These are phyloP conservation scores for Drechslerella dactyloides DNA, from an alignment of 2,329 filamentous ascomycete species.

Conservation along the genomic window DNA sequence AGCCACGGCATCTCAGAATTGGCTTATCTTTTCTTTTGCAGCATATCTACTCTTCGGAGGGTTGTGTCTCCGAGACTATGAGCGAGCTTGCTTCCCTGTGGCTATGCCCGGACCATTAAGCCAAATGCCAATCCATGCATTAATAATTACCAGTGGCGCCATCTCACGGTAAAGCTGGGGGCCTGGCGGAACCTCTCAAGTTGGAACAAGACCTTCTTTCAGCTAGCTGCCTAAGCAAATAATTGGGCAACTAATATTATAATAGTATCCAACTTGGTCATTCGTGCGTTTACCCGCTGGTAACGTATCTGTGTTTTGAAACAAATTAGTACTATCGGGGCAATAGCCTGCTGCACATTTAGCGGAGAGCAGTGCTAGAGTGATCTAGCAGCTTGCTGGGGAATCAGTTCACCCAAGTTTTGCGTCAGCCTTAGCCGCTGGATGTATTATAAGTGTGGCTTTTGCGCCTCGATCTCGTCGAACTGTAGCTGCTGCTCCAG, in stretches of 20 bases:
- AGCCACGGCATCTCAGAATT: background rate
- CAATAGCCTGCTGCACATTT: background rate
- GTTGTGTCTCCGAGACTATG: no score
- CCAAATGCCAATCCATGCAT: background rate
- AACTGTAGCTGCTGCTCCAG: background rate
- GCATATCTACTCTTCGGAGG: background rate
- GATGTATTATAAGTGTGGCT: conserved; percentile 9
- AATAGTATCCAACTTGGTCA: background rate
- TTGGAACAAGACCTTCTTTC: background rate
- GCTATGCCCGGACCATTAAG: background rate
- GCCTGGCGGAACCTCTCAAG: conserved; percentile 6
- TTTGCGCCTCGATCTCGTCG: conserved; percentile 5
- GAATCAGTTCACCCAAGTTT: background rate
- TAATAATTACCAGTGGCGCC: background rate
- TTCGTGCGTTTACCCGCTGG: background rate
- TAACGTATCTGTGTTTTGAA: background rate
- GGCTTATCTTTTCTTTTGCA: background rate
- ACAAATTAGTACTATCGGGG: background rate
- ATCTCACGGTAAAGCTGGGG: background rate
- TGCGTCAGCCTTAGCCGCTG: conserved; percentile 32
- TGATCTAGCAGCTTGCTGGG: background rate
- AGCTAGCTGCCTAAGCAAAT: conserved; percentile 1
- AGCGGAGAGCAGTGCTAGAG: background rate
- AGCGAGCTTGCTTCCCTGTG: no score
- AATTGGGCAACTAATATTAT: background rate